Conservation (phyloP, 805 yeast genomes). For the Ogataea paraovalis region DNA sequence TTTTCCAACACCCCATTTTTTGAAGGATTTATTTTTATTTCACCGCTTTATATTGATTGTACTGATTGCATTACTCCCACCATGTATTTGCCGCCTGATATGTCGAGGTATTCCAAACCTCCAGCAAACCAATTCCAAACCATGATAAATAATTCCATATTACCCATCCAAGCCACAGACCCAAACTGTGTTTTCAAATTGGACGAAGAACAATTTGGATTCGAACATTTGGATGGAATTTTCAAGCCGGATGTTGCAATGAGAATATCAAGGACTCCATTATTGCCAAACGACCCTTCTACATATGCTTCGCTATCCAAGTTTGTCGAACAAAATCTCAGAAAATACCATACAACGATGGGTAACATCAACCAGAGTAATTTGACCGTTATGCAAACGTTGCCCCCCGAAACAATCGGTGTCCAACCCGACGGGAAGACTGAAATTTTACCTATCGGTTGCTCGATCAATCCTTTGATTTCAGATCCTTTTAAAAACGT, state of each 20-base stretch:
- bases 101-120: slow-evolving; percentile 22
- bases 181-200: slow-evolving; percentile 30
- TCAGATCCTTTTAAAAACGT: slow-evolving; percentile 52
- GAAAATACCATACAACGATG: slow-evolving; percentile 34
- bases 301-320: slow-evolving; percentile 52
- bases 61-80: too few relatives aligned
- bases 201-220: slow-evolving; percentile 29
- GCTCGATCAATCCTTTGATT: slow-evolving; percentile 47
- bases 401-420: slow-evolving; percentile 31
- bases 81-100: slow-evolving; percentile 34
- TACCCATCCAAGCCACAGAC: slow-evolving; percentile 33
- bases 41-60: too few relatives aligned
- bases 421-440: slow-evolving; percentile 30
- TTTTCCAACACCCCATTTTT: too few relatives aligned
- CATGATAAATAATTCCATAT: slow-evolving; percentile 26
- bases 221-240: slow-evolving; percentile 30
- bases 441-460: slow-evolving; percentile 43
- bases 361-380: slow-evolving; percentile 35
- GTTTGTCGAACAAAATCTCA: slow-evolving; percentile 42
- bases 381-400: slow-evolving; percentile 36
- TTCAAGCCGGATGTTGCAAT: slow-evolving; percentile 30
- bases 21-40: too few relatives aligned
- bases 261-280: slow-evolving; percentile 34
- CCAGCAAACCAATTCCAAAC: slow-evolving; percentile 25
- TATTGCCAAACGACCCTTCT: slow-evolving; percentile 39